phyloP scores from a whole-genome alignment of 305 asterid species.

The Striga hermonthica region DNA sequence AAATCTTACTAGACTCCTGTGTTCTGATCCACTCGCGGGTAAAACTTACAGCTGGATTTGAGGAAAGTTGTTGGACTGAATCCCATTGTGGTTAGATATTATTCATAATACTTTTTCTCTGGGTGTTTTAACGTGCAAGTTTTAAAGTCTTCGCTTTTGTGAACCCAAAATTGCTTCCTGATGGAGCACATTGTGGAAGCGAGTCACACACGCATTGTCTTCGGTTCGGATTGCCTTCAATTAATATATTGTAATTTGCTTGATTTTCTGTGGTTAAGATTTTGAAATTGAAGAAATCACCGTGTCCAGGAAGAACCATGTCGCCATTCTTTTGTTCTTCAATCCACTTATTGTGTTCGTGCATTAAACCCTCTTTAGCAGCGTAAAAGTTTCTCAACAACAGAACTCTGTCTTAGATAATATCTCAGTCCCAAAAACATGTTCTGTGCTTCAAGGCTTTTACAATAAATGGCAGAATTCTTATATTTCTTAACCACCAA shows the following conservation, averaged over 20 bases:
- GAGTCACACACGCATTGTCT: no score
- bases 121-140: not conserved
- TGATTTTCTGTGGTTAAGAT: not conserved
- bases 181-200: no score
- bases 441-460: slow-evolving; percentile 60
- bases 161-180: slow-evolving; percentile 9
- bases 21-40: slow-evolving; percentile 17
- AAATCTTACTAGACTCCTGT: slow-evolving; percentile 53
- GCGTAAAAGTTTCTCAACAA: slow-evolving; percentile 38
- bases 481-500: slow-evolving; percentile 36
- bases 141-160: not conserved
- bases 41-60: slow-evolving; percentile 17
- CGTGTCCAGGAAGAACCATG: slow-evolving; percentile 56
- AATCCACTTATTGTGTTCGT: slow-evolving; percentile 63
- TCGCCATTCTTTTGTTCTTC: slow-evolving; percentile 51
- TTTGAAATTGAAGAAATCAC: slow-evolving; percentile 34
- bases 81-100: slow-evolving; percentile 17
- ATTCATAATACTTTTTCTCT: not conserved
- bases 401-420: slow-evolving; percentile 28
- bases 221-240: not conserved
- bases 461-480: slow-evolving; percentile 37
- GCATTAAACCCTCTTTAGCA: slow-evolving; percentile 59
- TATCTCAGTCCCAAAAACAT: slow-evolving; percentile 31
- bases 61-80: slow-evolving; percentile 13
- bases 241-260: not conserved